phyloP scores from a whole-genome alignment of 495 filamentous ascomycete species.

The Xeromyces bisporus region DNA sequence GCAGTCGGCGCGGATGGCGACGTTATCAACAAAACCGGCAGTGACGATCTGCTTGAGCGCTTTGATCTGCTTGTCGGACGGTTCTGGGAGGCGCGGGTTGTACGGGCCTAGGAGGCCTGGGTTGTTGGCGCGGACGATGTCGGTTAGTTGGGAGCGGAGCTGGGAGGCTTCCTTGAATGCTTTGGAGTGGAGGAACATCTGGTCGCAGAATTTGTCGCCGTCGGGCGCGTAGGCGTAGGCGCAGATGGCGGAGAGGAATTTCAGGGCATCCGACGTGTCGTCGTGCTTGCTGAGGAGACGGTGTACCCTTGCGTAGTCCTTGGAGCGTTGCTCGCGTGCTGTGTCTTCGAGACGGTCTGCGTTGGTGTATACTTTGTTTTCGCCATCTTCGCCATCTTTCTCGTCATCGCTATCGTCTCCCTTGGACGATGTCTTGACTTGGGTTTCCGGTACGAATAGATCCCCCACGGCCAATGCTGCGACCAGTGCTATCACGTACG shows the following conservation, averaged over 20 bases:
- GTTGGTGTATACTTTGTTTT: constrained; percentile 38
- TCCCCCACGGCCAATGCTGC: constrained; percentile 77
- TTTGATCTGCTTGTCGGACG: constrained; percentile 53
- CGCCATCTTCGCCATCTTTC: constrained; percentile 20
- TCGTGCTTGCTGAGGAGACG: constrained; percentile 67
- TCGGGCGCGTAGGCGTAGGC: constrained; percentile 64
- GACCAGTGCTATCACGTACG: constrained; percentile 78
- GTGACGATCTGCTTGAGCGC: constrained; percentile 81
- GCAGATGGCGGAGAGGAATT: constrained; percentile 69
- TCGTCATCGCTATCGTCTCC: constrained; percentile 22
- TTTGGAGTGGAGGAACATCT: constrained; percentile 74
- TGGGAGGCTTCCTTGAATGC: constrained; percentile 71
- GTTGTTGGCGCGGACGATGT: constrained; percentile 60
- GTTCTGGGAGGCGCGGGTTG: constrained; percentile 46
- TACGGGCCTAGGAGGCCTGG: constrained; percentile 44
- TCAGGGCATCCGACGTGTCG: constrained; percentile 71
- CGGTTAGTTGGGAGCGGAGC: constrained; percentile 63
- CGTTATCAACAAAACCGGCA: constrained; percentile 85
- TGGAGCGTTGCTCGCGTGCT: constrained; percentile 42
- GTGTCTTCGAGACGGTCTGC: constrained; percentile 52
- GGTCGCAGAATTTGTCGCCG: constrained; percentile 51
- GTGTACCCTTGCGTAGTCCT: constrained; percentile 60
- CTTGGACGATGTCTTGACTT: constrained; percentile 35
- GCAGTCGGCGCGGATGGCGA: constrained; percentile 85
- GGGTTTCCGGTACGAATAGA: constrained; percentile 71